Base-by-base conservation (phyloP, 148 eudicot species). In the Heliamphora exappendiculata region DNA sequence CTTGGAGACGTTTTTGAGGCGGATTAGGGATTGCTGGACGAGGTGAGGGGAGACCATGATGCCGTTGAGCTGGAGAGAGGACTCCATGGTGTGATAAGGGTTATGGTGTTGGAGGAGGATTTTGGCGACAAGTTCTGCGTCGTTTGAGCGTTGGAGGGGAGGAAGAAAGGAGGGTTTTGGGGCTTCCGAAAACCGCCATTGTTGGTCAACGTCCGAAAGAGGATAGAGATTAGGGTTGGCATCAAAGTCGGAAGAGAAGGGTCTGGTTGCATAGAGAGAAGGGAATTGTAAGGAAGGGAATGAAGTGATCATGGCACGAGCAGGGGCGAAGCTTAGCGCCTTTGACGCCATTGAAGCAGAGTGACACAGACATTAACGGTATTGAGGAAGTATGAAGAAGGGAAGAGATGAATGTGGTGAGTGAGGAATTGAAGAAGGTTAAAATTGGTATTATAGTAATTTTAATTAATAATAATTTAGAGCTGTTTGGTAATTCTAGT, bases 11-110 rank as follows among this genome's bases (percentile, higher is more conserved):
- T 87, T 83, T 34, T 70, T 68, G 7, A 93, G 85, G 45, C 98
- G 98, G 10, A 94, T 59, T 24, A 94, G 98, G 75, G 93, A 90
- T 59, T 93, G 98, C 71, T 89, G 92, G 76, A 94, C 75, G 50
- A 92, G 81, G 55, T 44, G 20, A 9, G 94, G 82, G 34, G 93
- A 76, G 67, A 92, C 82, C 10, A 86, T 73, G 47, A 94, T 81
- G n/a, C 98, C 97, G 66, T 82, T 24, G 80, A 94, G 98, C 53
- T 94, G 97, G 67, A 92, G 89, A 4, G 97, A 86, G 17, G 98
- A 90, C 64, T 94, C 98, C 87, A 87, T 87, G 75, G 90, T 70
- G 88, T 94, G 98, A 68, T 86, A 94, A 8, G 98, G 97, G 91
- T 94, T 94, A 88, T 92, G 97, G 76, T 94, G 96, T 14, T 82